Evolutionary conservation across 805 yeast species (phyloP).

Genomic region (Metschnikowia picachoensis): DNA sequence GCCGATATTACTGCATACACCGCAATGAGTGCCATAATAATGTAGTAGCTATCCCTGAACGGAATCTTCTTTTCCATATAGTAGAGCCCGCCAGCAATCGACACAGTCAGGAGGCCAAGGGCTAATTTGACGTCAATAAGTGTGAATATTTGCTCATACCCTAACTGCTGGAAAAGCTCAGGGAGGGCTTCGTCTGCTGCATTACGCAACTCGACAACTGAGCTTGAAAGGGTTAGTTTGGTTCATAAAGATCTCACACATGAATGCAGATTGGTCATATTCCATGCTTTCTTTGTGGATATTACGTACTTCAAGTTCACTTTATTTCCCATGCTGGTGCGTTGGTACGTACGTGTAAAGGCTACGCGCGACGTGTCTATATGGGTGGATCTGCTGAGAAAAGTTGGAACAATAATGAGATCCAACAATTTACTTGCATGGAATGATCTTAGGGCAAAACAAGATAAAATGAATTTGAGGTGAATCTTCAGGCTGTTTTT

Average conservation of each 20-base stretch:
- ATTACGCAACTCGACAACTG: constrained; percentile 44
- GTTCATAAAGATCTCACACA: not conserved
- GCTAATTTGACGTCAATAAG: constrained; percentile 45
- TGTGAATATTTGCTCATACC: constrained; percentile 45
- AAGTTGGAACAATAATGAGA: no score
- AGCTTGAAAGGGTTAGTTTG: constrained; percentile 24
- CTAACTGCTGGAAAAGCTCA: constrained; percentile 38
- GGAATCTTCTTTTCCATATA: constrained; percentile 44
- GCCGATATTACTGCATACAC: constrained; percentile 36
- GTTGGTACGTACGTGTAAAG: no score
- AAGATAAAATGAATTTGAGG: no score
- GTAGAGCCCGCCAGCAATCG: constrained; percentile 44
- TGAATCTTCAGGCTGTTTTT: no score
- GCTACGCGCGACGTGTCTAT: constrained; percentile 2
- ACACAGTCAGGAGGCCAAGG: constrained; percentile 46
- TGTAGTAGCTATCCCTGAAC: constrained; percentile 37
- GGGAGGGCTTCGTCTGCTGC: constrained; percentile 49
- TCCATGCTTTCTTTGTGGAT: not conserved
- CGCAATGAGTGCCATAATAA: constrained; percentile 34
- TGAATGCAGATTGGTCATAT: not conserved
- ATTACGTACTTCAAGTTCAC: constrained; percentile 25
- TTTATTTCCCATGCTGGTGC: constrained; percentile 20
- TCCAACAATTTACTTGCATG: no score
- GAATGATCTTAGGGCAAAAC: no score
- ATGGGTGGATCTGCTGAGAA: no score